These are phyloP conservation scores for Tulasnella sp. DNA, from an alignment of 768 basidiomycete genomes.

Conservation along the genomic window DNA sequence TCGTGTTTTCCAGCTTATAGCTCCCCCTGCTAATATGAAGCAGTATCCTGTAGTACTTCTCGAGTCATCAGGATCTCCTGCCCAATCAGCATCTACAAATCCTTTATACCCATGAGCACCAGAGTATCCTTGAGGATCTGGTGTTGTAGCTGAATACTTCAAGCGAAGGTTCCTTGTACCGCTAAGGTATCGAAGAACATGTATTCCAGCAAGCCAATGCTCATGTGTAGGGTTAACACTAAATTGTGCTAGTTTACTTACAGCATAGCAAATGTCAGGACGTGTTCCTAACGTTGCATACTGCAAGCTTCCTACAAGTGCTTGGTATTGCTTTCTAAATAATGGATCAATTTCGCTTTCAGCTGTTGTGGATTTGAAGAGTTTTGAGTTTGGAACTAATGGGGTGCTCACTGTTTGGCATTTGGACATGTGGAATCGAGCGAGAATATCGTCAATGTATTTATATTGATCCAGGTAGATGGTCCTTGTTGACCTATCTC, in stretches of 20 bases:
- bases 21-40: slow-evolving; percentile 1
- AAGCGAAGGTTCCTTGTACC: slow-evolving; percentile 4
- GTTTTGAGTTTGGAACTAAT: not conserved
- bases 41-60: not conserved
- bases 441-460: slow-evolving; percentile 13
- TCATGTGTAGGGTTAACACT: slow-evolving; percentile 26
- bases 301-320: slow-evolving; percentile 29
- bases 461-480: not conserved
- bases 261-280: slow-evolving; percentile 37
- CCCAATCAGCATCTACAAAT: slow-evolving; percentile 12
- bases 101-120: not conserved
- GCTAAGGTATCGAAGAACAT: slow-evolving; percentile 32
- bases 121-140: not conserved
- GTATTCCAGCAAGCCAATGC: slow-evolving; percentile 32
- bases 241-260: slow-evolving; percentile 35
- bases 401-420: not conserved
- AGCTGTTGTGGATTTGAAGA: not conserved
- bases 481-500: not conserved
- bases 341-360: not conserved
- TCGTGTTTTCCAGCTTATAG: slow-evolving; percentile 28
- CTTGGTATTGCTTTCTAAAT: not conserved
- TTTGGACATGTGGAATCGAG: slow-evolving; percentile 1
- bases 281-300: slow-evolving; percentile 32
- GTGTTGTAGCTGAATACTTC: no score
- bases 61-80: not conserved